Percentiles rank a stretch among this genome's conserved stretches.
These are phyloP conservation scores for Trametes sanguinea DNA, from an alignment of 768 basidiomycete species.

Conservation along the genomic window DNA sequence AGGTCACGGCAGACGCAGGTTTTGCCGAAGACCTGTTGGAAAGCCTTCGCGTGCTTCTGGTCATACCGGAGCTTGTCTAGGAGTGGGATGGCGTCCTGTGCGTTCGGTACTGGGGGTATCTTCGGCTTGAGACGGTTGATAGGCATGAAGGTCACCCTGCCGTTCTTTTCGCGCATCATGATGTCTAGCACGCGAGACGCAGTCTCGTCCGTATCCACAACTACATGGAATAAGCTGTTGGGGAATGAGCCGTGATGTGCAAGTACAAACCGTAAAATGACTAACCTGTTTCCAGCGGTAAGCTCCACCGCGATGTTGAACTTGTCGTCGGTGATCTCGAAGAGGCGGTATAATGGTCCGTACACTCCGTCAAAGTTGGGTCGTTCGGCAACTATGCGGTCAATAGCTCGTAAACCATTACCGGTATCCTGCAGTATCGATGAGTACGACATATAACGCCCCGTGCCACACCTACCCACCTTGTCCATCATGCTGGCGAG, in stretches of 20 bases:
- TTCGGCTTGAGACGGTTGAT: slow-evolving; percentile 91
- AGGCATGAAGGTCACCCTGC: slow-evolving; percentile 98
- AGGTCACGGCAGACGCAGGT: slow-evolving; percentile 95
- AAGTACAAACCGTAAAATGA: neutral
- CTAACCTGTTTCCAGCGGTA: slow-evolving; percentile 92
- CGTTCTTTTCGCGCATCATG: slow-evolving; percentile 92
- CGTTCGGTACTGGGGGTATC: slow-evolving; percentile 61
- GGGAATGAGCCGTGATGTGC: slow-evolving; percentile 14
- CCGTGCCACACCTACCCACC: slow-evolving; percentile 41
- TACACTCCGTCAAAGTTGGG: slow-evolving; percentile 82
- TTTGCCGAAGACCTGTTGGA: slow-evolving; percentile 96
- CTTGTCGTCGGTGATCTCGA: slow-evolving; percentile 83
- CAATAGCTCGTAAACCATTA: slow-evolving; percentile 82
- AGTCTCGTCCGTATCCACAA: slow-evolving; percentile 95
- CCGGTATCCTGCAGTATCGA: slow-evolving; percentile 78
- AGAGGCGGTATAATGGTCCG: slow-evolving; percentile 91
- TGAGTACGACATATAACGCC: neutral
- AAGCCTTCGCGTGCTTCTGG: slow-evolving; percentile 70
- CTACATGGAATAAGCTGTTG: slow-evolving; percentile 89
- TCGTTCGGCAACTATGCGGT: slow-evolving; percentile 71
- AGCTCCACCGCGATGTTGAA: slow-evolving; percentile 93
- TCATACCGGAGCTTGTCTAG: slow-evolving; percentile 84
- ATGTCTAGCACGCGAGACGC: slow-evolving; percentile 88
- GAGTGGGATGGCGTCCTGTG: slow-evolving; percentile 77
- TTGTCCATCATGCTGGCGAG: slow-evolving; percentile 96